These are phyloP conservation scores for Polyrhizophydium stewartii DNA, from an alignment of 371 early-diverging fungal species.

Conservation along the genomic window DNA sequence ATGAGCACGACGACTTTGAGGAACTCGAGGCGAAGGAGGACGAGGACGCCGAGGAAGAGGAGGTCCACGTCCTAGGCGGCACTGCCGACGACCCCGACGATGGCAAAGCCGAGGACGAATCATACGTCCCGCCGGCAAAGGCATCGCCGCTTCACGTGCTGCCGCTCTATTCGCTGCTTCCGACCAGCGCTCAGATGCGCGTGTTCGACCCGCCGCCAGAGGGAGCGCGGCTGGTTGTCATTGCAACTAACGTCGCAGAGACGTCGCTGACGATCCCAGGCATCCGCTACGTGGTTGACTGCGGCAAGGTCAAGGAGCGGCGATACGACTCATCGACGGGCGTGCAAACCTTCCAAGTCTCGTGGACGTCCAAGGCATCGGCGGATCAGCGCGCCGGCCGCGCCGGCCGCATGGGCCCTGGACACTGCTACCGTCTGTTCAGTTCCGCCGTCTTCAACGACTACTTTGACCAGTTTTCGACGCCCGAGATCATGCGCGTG, in stretches of 20 bases:
- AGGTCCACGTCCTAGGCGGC: slow-evolving; percentile 5
- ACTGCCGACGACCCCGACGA: slow-evolving; percentile 47
- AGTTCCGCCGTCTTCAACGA: slow-evolving; percentile 91
- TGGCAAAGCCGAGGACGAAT: slow-evolving; percentile 35
- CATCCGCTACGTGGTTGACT: slow-evolving; percentile 97
- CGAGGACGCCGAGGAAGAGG: slow-evolving; percentile 51
- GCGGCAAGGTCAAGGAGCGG: slow-evolving; percentile 91
- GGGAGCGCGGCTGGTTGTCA: slow-evolving; percentile 88
- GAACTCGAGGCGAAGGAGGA: slow-evolving; percentile 18
- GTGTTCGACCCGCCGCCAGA: slow-evolving; percentile 87
- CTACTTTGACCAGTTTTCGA: slow-evolving; percentile 80
- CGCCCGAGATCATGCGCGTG: slow-evolving; percentile 92
- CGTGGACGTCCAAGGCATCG: slow-evolving; percentile 92
- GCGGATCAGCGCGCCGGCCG: slow-evolving; percentile 98
- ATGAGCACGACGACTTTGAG: neutral
- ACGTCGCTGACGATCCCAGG: slow-evolving; percentile 98
- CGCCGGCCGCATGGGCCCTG: slow-evolving; percentile 96
- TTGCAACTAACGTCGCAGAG: slow-evolving; percentile 99
- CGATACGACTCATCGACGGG: slow-evolving; percentile 75
- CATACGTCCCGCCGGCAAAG: neutral
- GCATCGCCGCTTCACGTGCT: slow-evolving; percentile 60
- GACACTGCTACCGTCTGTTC: slow-evolving; percentile 97
- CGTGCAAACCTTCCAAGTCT: slow-evolving; percentile 82
- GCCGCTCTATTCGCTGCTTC: slow-evolving; percentile 89
- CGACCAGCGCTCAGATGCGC: slow-evolving; percentile 81